A percentile compares a stretch with the other conserved stretches of the same genome.
Conservation (phyloP, 768 basidiomycete species). For the Mycena olivaceomarginata region DNA sequence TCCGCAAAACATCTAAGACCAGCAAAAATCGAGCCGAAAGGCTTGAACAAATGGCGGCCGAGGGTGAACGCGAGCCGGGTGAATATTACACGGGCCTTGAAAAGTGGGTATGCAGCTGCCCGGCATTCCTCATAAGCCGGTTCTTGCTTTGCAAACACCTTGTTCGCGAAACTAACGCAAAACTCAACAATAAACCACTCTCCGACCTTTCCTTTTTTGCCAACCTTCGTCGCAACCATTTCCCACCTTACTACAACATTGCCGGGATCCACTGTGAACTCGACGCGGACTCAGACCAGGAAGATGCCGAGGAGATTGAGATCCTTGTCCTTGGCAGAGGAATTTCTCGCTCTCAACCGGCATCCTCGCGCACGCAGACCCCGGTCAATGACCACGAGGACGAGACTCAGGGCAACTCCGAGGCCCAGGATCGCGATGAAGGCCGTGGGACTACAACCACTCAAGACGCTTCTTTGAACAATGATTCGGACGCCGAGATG, state of each 20-base stretch:
- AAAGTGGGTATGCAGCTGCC: constrained; percentile 43
- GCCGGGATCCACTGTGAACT: constrained; percentile 5
- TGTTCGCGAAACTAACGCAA: constrained; percentile 34
- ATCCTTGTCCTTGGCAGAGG: neutral
- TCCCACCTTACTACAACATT: constrained; percentile 38
- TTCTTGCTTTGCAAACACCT: constrained; percentile 49
- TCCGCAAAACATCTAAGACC: constrained; percentile 9
- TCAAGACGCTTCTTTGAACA: neutral
- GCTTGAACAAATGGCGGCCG: constrained; percentile 36
- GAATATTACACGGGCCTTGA: constrained; percentile 41
- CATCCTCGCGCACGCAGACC: neutral
- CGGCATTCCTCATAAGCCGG: constrained; percentile 8
- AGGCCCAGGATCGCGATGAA: neutral
- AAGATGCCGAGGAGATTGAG: neutral
- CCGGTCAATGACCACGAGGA: neutral
- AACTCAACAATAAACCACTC: constrained; percentile 40
- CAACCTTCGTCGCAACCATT: constrained; percentile 25
- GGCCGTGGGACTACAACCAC: neutral
- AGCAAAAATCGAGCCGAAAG: neutral
- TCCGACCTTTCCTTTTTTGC: constrained; percentile 34
- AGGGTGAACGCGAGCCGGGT: constrained; percentile 31
- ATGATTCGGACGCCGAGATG: neutral
- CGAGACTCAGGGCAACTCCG: neutral
- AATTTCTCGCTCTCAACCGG: neutral
- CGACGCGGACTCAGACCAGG: neutral